Evolutionary conservation across 140 eudicot species (phyloP).

Genomic region (Stevia rebaudiana): DNA sequence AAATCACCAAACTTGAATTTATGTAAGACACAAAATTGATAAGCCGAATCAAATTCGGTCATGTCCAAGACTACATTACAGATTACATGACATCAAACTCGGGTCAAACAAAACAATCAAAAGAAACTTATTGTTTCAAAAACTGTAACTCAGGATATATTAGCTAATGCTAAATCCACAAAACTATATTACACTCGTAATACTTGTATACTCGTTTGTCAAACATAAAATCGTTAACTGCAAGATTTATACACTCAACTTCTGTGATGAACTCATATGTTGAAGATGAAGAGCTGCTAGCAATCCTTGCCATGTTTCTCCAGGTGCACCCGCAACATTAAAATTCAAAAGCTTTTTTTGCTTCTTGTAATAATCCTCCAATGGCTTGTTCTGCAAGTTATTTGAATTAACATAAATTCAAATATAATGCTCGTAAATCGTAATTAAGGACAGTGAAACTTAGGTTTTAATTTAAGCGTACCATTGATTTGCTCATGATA

Average conservation of each 20-base stretch:
- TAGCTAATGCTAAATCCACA: constrained; percentile 28
- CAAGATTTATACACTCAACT: constrained; percentile 52
- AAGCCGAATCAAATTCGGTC: constrained; percentile 10
- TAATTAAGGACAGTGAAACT: too few species aligned
- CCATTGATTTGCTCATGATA: constrained; percentile 34
- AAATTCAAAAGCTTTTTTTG: constrained; percentile 86
- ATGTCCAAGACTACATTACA: constrained; percentile 26
- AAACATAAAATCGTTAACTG: constrained; percentile 12
- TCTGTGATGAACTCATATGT: constrained; percentile 64
- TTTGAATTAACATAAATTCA: constrained; percentile 9
- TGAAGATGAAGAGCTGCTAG: constrained; percentile 88
- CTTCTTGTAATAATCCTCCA: constrained; percentile 81
- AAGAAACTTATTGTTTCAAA: constrained; percentile 18
- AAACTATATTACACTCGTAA: constrained; percentile 29
- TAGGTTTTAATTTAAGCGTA: constrained; percentile 31
- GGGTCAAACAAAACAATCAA: constrained; percentile 6
- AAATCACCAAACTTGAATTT: constrained; percentile 12
- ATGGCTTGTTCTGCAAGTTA: constrained; percentile 58
- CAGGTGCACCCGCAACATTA: constrained; percentile 74
- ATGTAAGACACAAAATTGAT: constrained; percentile 32
- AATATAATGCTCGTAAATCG: background rate
- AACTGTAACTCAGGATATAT: constrained; percentile 31
- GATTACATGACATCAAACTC: constrained; percentile 20
- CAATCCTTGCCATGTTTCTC: constrained; percentile 84
- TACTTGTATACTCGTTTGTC: constrained; percentile 23